Conservation (phyloP, 2,329 filamentous ascomycete species). For the Aureobasidium pullulans region DNA sequence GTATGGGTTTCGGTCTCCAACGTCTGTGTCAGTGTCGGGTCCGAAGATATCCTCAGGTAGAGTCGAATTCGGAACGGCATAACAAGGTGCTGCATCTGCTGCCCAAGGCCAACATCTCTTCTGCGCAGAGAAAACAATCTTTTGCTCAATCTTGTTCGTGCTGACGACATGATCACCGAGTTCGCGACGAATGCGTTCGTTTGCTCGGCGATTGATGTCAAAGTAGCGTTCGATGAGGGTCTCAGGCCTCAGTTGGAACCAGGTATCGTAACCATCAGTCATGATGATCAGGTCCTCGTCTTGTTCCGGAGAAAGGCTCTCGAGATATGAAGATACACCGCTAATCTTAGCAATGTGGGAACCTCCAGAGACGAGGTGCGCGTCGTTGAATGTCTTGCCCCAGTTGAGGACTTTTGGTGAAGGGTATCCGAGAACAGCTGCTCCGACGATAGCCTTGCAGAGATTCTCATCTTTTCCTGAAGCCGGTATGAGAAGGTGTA, state of each 20-base stretch:
- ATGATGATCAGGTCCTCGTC: slow-evolving; percentile 54
- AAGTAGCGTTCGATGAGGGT: slow-evolving; percentile 55
- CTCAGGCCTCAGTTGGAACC: slow-evolving; percentile 58
- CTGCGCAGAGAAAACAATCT: slow-evolving; percentile 49
- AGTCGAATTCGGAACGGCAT: slow-evolving; percentile 44
- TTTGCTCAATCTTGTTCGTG: slow-evolving; percentile 39
- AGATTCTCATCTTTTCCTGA: slow-evolving; percentile 13
- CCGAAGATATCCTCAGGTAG: slow-evolving; percentile 44
- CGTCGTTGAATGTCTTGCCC: slow-evolving; percentile 14
- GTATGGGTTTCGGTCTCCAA: slow-evolving; percentile 30
- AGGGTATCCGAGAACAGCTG: slow-evolving; percentile 21
- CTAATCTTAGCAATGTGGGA: slow-evolving; percentile 24
- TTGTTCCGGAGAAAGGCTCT: slow-evolving; percentile 18
- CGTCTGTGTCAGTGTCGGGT: slow-evolving; percentile 42
- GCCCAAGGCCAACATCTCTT: slow-evolving; percentile 45
- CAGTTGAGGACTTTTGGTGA: slow-evolving; percentile 22
- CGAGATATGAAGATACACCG: slow-evolving; percentile 22
- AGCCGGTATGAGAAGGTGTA: slow-evolving; percentile 6
- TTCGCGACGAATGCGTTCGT: slow-evolving; percentile 41
- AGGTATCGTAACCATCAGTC: slow-evolving; percentile 56
- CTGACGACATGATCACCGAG: slow-evolving; percentile 15
- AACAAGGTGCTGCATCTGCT: slow-evolving; percentile 41
- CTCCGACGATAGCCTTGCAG: slow-evolving; percentile 22
- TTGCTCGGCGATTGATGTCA: slow-evolving; percentile 33
- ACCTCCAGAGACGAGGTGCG: background rate